Evolutionary conservation across 345 rosid species (phyloP), one percentile per base, ranked within the genome.

Genomic region (Limnanthes douglasii): DNA sequence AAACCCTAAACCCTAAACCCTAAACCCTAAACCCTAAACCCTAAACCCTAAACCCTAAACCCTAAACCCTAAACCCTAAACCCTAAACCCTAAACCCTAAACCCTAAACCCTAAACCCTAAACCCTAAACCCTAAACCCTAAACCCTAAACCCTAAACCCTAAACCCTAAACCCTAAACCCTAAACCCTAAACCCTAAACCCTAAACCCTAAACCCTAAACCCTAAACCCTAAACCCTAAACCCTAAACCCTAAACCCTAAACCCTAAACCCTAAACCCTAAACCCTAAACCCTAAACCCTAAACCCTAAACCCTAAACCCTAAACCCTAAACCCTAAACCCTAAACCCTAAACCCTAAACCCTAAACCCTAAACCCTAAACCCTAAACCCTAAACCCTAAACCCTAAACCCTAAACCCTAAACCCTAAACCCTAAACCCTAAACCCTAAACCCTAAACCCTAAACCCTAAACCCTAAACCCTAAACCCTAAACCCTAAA

Each of bases 101-200:
- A n/a, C n/a, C n/a, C n/a, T n/a, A n/a, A n/a, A n/a, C n/a, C n/a
- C n/a, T 30, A n/a, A n/a, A n/a, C n/a, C n/a, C n/a, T n/a, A n/a
- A n/a, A n/a, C n/a, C n/a, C n/a, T n/a, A n/a, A n/a, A n/a, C n/a
- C n/a, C n/a, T n/a, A n/a, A 27, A 21, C 24, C 5, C 8, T n/a
- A n/a, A n/a, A n/a, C n/a, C n/a, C n/a, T n/a, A n/a, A n/a, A n/a
- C 31, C 8, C 2, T 6, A 27, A 3, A 22, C 25, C 31, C 31
- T 3, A 6, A 27, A 27, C 7, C 31, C 31, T 11, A 6, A 27
- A 27, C 7, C 31, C 31, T 11, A 6, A 27, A 27, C n/a, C n/a
- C n/a, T n/a, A n/a, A n/a, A 27, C 31, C 31, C 31, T 27, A 27
- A 27, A 27, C 31, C 31, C 25, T 22, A 22, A 22, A 22, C 25